Evolutionary conservation across 495 filamentous ascomycete species (phyloP).

Genomic region (Darksidea phi): DNA sequence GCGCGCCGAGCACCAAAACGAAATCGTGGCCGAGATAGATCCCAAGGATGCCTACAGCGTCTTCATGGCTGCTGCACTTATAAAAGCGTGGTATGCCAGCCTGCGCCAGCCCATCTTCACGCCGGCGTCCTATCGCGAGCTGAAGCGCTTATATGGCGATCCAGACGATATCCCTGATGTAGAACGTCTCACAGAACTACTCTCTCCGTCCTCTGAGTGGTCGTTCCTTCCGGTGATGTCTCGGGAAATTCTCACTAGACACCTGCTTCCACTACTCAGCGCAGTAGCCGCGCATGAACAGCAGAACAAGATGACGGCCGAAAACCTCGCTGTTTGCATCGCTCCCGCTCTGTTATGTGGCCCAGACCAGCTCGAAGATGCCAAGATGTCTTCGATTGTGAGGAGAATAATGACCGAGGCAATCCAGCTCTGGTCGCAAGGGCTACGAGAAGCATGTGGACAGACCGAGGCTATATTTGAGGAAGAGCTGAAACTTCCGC

Average conservation of each 20-base stretch:
- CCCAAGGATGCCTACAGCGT: conserved; percentile 52
- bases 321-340: conserved; percentile 55
- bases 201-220: conserved; percentile 44
- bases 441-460: conserved; percentile 39
- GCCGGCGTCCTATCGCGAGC: conserved; percentile 43
- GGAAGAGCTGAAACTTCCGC: conserved; percentile 37
- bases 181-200: conserved; percentile 40
- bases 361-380: conserved; percentile 49
- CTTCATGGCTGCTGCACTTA: conserved; percentile 51
- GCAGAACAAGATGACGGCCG: conserved; percentile 54
- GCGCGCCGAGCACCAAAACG: conserved; percentile 35
- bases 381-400: conserved; percentile 48
- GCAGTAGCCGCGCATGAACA: conserved; percentile 45
- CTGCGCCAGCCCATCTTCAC: conserved; percentile 55
- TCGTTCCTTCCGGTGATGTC: conserved; percentile 43
- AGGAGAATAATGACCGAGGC: conserved; percentile 46
- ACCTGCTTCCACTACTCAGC: conserved; percentile 55
- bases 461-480: conserved; percentile 30
- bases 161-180: conserved; percentile 29
- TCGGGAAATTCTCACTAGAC: conserved; percentile 49
- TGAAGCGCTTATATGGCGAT: conserved; percentile 42
- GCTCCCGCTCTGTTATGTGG: conserved; percentile 48
- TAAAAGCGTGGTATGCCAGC: conserved; percentile 58
- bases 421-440: conserved; percentile 42
- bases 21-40: conserved; percentile 45